Conservation (phyloP, 2,329 filamentous ascomycete species). For the Colletotrichum eremochloae region DNA sequence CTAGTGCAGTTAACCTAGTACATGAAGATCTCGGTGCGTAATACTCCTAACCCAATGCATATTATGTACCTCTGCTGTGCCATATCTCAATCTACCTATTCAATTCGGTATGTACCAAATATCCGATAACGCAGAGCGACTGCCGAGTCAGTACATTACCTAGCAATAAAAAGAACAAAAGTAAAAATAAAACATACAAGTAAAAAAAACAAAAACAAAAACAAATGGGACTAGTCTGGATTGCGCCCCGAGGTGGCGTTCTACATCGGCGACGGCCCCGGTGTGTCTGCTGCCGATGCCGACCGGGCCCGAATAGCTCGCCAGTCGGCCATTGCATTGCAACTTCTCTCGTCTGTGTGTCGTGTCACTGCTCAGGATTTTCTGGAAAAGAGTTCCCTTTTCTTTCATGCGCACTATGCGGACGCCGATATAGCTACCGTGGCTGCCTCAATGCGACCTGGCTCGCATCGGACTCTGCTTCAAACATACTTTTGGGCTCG, state of each 20-base stretch:
- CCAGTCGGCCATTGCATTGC: background rate
- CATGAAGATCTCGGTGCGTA: no score
- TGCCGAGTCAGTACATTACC: no score
- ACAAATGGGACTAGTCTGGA: no score
- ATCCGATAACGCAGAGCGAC: no score
- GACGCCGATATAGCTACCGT: background rate
- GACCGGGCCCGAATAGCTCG: background rate
- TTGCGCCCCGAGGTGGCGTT: background rate
- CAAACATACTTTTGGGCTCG: conserved; percentile 21
- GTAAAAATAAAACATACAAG: no score
- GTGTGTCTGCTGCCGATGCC: background rate
- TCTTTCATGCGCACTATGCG: background rate
- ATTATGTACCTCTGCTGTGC: no score
- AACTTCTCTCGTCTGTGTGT: background rate
- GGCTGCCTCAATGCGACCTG: conserved; percentile 3
- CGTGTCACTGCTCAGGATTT: background rate
- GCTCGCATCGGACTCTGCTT: conserved; percentile 33
- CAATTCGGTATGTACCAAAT: no score
- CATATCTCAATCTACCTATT: no score
- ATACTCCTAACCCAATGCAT: no score
- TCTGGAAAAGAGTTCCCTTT: background rate
- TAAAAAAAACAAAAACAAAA: no score
- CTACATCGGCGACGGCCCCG: background rate
- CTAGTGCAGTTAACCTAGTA: no score
- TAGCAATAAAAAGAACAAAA: no score